Conservation (phyloP, 495 filamentous ascomycete genomes). For the Alectoria sarmentosa region DNA sequence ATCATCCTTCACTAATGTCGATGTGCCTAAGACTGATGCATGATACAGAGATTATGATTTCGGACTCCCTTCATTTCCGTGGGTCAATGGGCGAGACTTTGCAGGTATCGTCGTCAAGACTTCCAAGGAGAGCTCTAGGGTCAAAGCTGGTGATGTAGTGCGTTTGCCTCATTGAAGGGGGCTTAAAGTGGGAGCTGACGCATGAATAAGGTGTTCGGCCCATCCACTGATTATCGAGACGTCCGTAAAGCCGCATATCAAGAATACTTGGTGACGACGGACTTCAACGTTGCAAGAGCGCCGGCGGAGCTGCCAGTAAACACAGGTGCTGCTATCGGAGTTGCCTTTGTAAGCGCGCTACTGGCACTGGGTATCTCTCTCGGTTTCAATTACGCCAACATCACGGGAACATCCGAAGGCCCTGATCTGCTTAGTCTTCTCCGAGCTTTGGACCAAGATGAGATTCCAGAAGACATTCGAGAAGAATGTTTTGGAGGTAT, state of each 20-base stretch:
- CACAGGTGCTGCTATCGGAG: slow-evolving; percentile 52
- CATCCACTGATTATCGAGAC: slow-evolving; percentile 66
- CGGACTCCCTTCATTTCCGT: slow-evolving; percentile 55
- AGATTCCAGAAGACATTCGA: slow-evolving; percentile 46
- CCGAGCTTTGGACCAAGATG: slow-evolving; percentile 30
- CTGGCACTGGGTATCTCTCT: slow-evolving; percentile 55
- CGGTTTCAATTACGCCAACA: slow-evolving; percentile 48
- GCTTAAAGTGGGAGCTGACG: neutral
- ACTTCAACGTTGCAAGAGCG: slow-evolving; percentile 56
- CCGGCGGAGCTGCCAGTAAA: slow-evolving; percentile 41
- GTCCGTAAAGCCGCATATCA: slow-evolving; percentile 62
- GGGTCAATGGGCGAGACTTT: slow-evolving; percentile 59
- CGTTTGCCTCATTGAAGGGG: neutral
- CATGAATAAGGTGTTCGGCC: slow-evolving; percentile 42
- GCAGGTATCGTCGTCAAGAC: slow-evolving; percentile 51
- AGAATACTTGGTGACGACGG: slow-evolving; percentile 55
- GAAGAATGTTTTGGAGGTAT: slow-evolving; percentile 46
- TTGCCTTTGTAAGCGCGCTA: slow-evolving; percentile 55
- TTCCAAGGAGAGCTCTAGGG: slow-evolving; percentile 35
- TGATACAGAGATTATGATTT: slow-evolving; percentile 55
- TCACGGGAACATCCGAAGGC: slow-evolving; percentile 34
- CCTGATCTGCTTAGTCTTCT: slow-evolving; percentile 47
- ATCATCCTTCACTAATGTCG: slow-evolving; percentile 10
- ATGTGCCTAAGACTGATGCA: neutral
- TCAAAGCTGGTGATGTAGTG: slow-evolving; percentile 48